Percentiles rank a stretch among this genome's conserved stretches.
phyloP scores from a whole-genome alignment of 1,284 basidiomycete genomes.

The Entoloma clypeatum region DNA sequence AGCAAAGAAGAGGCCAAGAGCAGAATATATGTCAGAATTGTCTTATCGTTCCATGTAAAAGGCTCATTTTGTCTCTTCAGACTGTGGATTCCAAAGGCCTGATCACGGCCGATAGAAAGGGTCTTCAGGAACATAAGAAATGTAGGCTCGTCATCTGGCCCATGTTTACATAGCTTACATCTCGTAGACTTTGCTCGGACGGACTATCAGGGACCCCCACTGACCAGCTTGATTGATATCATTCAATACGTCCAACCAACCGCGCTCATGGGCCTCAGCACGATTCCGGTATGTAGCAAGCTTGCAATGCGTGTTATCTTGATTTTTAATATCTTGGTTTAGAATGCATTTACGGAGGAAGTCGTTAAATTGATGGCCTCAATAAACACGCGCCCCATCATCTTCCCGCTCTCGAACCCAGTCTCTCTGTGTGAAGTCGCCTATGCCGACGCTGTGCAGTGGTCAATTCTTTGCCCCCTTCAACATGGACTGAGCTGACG shows the following conservation, averaged over 20 bases:
- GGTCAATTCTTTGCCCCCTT: constrained; percentile 30
- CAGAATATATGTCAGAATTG: constrained; percentile 60
- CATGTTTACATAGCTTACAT: constrained; percentile 1
- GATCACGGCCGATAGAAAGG: constrained; percentile 61
- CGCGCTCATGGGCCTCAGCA: constrained; percentile 78
- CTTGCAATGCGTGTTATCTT: not conserved
- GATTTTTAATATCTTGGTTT: constrained; percentile 13
- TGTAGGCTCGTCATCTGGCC: constrained; percentile 33
- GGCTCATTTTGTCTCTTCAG: constrained; percentile 27
- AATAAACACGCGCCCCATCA: constrained; percentile 72
- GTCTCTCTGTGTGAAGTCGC: constrained; percentile 66
- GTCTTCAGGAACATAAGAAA: constrained; percentile 72
- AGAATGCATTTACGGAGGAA: constrained; percentile 71
- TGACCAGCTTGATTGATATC: constrained; percentile 66
- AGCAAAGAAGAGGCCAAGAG: constrained; percentile 63
- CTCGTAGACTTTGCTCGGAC: constrained; percentile 64
- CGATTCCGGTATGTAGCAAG: constrained; percentile 46
- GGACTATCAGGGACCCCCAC: constrained; percentile 61
- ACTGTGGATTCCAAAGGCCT: constrained; percentile 77
- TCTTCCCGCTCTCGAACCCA: constrained; percentile 86
- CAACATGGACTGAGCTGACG: constrained; percentile 6
- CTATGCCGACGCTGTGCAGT: constrained; percentile 70
- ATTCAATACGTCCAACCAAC: constrained; percentile 80
- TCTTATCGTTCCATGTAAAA: constrained; percentile 1
- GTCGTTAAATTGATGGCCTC: constrained; percentile 69